Base-by-base conservation (phyloP, 108 stramenopile species). In the Pseudonitzschia pungens region DNA sequence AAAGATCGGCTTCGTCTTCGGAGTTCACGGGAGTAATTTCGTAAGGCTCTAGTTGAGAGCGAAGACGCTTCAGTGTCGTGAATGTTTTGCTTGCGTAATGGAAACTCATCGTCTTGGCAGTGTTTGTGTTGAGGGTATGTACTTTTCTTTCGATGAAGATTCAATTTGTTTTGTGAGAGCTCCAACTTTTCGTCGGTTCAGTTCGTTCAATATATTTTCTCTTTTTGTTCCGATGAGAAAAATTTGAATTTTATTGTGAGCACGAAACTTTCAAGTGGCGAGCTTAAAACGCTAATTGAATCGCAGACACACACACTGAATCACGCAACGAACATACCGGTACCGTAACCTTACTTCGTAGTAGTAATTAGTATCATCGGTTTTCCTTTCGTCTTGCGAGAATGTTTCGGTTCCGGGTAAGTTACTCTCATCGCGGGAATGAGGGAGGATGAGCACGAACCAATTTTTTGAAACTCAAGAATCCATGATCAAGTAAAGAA, bases 21-120 rank as follows among this genome's bases (percentile, higher is more conserved):
- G 29, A 45, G 20, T 67, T 36, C 18, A 8, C 31, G 14, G 53
- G 54, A 40, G 53, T 31, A 22, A 50, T 44, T 22, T 28, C 21
- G 8, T 50, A 22, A 3, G 67, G 50, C 1, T 50, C 50, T 29
- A 24, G 45, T 32, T 70, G 53, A 5, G 29, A 15, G 44, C 71
- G 71, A 1, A 72, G 58, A 11, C 58, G 53, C 9, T 31, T 48
- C 60, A 72, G 63, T 2, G 59, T 72, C 20, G 58, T 54, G 22
- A 62, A 11, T 28, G 71, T 72, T 45, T 72, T 72, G 59, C 71
- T 72, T 43, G 43, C 45, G 45, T 48, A 12, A 10, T 18, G 41
- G 27, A 27, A 42, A 42, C 29, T 72, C 71, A 72, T 72, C n/a
- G n/a, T 48, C 2, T 14, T 48, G 14, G 45, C 14, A 8, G 5